A percentile compares a stretch with the other conserved stretches of the same genome.
These are phyloP conservation scores for Diaporthe helianthi DNA, from an alignment of 2,329 filamentous ascomycete genomes.

Conservation along the genomic window DNA sequence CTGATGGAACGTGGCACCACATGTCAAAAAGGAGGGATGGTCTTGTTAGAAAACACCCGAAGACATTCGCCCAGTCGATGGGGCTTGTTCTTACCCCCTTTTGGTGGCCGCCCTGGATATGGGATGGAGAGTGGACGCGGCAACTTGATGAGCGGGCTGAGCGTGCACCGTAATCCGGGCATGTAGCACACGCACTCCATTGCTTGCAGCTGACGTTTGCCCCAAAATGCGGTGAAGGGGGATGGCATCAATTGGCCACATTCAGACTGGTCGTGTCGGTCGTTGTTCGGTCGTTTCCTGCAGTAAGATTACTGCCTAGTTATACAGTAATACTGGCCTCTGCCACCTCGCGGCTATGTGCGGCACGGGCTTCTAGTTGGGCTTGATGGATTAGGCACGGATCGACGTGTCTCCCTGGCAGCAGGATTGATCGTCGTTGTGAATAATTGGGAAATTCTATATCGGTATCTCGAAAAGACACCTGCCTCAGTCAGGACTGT, in stretches of 20 bases:
- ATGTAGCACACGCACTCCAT: too few species aligned
- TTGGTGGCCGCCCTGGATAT: constrained; percentile 1
- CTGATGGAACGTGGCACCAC: neutral
- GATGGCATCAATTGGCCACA: too few species aligned
- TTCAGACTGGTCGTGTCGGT: neutral
- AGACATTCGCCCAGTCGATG: neutral
- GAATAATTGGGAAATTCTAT: neutral
- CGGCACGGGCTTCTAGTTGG: neutral
- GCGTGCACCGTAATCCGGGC: neutral
- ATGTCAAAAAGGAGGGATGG: neutral
- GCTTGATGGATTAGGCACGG: neutral
- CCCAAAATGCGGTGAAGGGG: constrained; percentile 5
- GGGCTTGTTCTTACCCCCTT: neutral
- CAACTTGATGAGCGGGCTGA: constrained; percentile 1
- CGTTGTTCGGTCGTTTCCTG: neutral
- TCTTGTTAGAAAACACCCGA: neutral
- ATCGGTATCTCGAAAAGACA: neutral
- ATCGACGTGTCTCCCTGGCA: neutral
- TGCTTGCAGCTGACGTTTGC: constrained; percentile 1
- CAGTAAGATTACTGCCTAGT: neutral
- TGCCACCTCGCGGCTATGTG: neutral
- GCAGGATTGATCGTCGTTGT: neutral
- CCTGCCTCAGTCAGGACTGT: too few species aligned
- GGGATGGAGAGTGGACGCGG: neutral
- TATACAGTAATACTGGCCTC: neutral